Conservation (phyloP, 495 filamentous ascomycete species). For the Aspergillus hancockii region DNA sequence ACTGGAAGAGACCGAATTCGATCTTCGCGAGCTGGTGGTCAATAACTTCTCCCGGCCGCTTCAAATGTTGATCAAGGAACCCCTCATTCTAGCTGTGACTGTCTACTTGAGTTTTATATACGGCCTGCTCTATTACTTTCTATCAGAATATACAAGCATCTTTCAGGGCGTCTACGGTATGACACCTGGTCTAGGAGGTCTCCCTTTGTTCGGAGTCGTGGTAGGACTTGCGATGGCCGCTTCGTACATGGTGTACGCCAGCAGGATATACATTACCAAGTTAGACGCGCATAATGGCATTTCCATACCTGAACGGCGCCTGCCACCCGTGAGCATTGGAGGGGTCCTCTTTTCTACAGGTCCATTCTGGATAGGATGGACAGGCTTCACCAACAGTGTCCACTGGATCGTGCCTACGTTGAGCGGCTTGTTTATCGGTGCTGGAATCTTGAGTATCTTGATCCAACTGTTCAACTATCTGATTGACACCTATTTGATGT, state of each 20-base stretch:
- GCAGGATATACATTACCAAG: constrained; percentile 2
- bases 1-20: constrained; percentile 89
- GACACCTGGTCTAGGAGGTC: constrained; percentile 49
- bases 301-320: constrained; percentile 57
- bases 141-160: constrained; percentile 58
- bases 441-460: constrained; percentile 40
- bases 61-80: constrained; percentile 70
- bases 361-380: constrained; percentile 62
- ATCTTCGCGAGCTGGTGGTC: constrained; percentile 60
- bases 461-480: constrained; percentile 54
- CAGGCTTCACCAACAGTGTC: constrained; percentile 43
- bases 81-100: constrained; percentile 70
- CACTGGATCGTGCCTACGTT: constrained; percentile 59
- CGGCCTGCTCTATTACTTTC: constrained; percentile 61
- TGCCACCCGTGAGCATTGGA: constrained; percentile 51
- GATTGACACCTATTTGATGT: constrained; percentile 42
- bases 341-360: constrained; percentile 49
- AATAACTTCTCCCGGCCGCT: constrained; percentile 42
- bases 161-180: constrained; percentile 53
- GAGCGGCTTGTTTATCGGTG: constrained; percentile 52
- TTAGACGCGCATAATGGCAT: constrained; percentile 42
- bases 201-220: constrained; percentile 60
- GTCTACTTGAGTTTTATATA: constrained; percentile 60
- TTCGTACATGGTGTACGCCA: constrained; percentile 29
- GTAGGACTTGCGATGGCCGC: constrained; percentile 53